Base-by-base conservation (phyloP, 1,284 basidiomycete genomes). In the Heterobasidion irregulare region DNA sequence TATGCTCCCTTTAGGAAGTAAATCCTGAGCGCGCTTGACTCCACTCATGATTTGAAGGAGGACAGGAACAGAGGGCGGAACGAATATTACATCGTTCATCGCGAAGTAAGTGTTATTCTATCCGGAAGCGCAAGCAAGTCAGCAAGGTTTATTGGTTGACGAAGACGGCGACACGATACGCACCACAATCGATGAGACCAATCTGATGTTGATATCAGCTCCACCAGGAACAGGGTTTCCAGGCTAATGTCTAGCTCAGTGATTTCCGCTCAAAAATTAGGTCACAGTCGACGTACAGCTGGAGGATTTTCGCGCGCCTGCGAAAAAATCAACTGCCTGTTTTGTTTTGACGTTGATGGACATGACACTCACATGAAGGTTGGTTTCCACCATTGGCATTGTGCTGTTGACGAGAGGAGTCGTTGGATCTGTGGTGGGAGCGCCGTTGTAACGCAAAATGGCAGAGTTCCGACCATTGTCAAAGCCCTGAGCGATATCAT, bases 391-490 rank as follows among this genome's bases (percentile, higher is more conserved):
- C 6, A 72, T 58, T 5, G 59, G 56, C 15, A 58, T 59, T 2
- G 47, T 43, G 50, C 53, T 56, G 8, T 55, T 50, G 9, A 65
- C 59, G n/a, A 67, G 62, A 7, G 58, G 65, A 26, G 72, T 71
- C 5, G 66, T 73, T 0, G 81, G 83, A 33, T 84, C 79, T 8
- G 53, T 54, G 0, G 57, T 57, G 0, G 67, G 60, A 2, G 81
- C 81, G 7, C 75, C 75, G 0, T 46, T 56, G 59, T 84, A 84
- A 15, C 78, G 73, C 38, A 84, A 61, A 53, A 84, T 80, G 1
- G 80, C 82, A 26, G 71, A 71, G 60, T 79, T 79, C 43, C 74
- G 61, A 2, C 75, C 75, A 8, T 65, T 67, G 0, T 57, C 62
- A 56, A 75, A 32, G 19, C 52, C 53, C 13, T 34, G 53, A 15